These are phyloP conservation scores for Trypanosoma cruzi DNA, from an alignment of 208 protist species.

Conservation along the genomic window DNA sequence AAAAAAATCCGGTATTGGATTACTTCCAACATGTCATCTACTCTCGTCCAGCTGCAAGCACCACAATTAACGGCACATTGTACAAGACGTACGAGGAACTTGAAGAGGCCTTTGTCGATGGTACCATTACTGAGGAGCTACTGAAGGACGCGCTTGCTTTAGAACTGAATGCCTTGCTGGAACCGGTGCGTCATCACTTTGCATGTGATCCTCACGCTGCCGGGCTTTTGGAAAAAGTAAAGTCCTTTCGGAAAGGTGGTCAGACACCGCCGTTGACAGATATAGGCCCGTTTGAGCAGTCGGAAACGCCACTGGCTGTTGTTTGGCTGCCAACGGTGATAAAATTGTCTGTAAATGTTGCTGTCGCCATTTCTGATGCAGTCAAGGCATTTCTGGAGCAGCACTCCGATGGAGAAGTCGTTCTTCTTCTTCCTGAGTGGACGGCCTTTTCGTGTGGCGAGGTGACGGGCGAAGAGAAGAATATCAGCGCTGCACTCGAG, in stretches of 20 bases:
- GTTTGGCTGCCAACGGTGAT: slow-evolving; percentile 73
- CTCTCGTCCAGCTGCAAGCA: slow-evolving; percentile 40
- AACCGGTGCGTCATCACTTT: slow-evolving; percentile 97
- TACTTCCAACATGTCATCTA: slow-evolving; percentile 95
- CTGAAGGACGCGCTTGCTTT: slow-evolving; percentile 87
- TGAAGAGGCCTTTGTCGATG: slow-evolving; percentile 79
- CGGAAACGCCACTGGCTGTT: slow-evolving; percentile 52
- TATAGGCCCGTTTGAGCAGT: slow-evolving; percentile 9
- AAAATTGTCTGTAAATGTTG: slow-evolving; percentile 63
- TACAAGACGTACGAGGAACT: slow-evolving; percentile 82
- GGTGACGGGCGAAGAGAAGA: slow-evolving; percentile 80
- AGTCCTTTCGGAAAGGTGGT: slow-evolving; percentile 63
- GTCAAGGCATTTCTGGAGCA: slow-evolving; percentile 53
- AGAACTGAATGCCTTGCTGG: slow-evolving; percentile 91
- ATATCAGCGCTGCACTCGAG: slow-evolving; percentile 71
- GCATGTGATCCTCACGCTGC: slow-evolving; percentile 76
- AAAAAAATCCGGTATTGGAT: slow-evolving; percentile 96
- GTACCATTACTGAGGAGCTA: slow-evolving; percentile 60
- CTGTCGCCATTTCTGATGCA: slow-evolving; percentile 47
- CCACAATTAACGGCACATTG: slow-evolving; percentile 47
- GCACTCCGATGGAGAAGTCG: slow-evolving; percentile 52
- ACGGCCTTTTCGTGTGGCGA: slow-evolving; percentile 68
- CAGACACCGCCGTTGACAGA: slow-evolving; percentile 14
- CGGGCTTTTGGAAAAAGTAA: slow-evolving; percentile 90
- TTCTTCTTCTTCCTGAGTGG: slow-evolving; percentile 84